These are phyloP conservation scores for Allomyces arbusculus DNA, from an alignment of 192 early-diverging fungal genomes.

Conservation along the genomic window DNA sequence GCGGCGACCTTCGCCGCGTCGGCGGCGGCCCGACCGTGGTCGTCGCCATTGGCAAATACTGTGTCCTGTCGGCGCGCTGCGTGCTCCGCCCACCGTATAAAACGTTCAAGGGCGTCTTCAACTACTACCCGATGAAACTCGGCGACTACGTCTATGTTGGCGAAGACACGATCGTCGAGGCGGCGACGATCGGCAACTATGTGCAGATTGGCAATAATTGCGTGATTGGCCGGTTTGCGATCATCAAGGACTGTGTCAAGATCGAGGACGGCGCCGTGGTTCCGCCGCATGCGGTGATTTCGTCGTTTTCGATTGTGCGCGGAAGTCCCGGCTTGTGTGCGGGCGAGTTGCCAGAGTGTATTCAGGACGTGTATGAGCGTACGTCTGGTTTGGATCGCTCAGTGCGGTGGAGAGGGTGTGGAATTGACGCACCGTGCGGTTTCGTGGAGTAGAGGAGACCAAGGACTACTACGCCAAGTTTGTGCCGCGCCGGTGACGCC, in stretches of 20 bases:
- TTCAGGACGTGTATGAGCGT: slow-evolving; percentile 56
- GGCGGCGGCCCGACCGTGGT: slow-evolving; percentile 70
- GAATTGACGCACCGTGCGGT: no score
- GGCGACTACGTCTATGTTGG: slow-evolving; percentile 83
- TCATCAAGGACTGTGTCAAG: slow-evolving; percentile 82
- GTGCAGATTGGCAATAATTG: slow-evolving; percentile 86
- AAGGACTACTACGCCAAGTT: slow-evolving; percentile 65
- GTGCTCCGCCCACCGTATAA: slow-evolving; percentile 88
- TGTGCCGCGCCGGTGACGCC: slow-evolving; percentile 10
- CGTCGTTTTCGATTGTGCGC: slow-evolving; percentile 75
- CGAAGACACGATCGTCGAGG: slow-evolving; percentile 70
- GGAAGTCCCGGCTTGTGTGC: slow-evolving; percentile 51
- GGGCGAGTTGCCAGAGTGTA: slow-evolving; percentile 74
- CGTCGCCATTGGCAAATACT: slow-evolving; percentile 79
- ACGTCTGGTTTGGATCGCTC: background rate
- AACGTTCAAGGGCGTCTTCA: slow-evolving; percentile 78
- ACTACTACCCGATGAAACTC: slow-evolving; percentile 93
- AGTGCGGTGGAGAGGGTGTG: no score
- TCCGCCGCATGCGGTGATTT: slow-evolving; percentile 73
- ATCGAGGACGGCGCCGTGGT: slow-evolving; percentile 84
- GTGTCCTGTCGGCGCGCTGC: slow-evolving; percentile 49
- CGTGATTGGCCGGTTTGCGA: slow-evolving; percentile 80
- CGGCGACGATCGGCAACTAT: slow-evolving; percentile 72
- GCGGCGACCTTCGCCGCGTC: slow-evolving; percentile 80
- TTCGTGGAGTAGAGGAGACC: slow-evolving; percentile 10